Percentiles rank a stretch among this genome's conserved stretches.
Conservation (phyloP, 208 protist species). For the Naegleria fowleri region DNA sequence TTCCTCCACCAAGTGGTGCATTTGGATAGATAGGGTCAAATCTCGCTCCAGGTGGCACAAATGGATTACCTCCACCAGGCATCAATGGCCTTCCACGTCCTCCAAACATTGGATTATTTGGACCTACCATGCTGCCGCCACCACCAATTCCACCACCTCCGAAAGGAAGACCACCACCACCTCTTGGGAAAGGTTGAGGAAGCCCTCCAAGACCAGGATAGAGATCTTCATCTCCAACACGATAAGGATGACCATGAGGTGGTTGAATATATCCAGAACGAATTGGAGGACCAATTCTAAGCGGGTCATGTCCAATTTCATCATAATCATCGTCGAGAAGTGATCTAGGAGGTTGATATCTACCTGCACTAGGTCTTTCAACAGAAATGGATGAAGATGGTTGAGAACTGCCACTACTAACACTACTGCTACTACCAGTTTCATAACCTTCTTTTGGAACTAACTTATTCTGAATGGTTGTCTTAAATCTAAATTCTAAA, state of each 20-base stretch:
- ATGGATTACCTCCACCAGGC: neutral
- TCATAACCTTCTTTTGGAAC: neutral
- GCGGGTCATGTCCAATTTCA: neutral
- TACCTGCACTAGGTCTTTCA: neutral
- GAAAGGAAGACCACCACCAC: neutral
- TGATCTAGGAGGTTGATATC: neutral
- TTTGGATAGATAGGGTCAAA: conserved; percentile 14
- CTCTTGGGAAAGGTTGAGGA: neutral
- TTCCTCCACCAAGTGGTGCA: neutral
- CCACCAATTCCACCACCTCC: neutral
- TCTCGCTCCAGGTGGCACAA: neutral
- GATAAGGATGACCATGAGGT: neutral
- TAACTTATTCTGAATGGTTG: neutral
- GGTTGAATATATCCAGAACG: neutral
- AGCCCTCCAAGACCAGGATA: neutral
- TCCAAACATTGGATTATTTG: neutral
- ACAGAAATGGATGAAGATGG: neutral
- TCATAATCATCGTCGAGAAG: neutral
- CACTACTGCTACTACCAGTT: neutral
- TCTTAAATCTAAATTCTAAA: neutral
- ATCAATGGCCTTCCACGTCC: neutral
- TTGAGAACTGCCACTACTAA: neutral
- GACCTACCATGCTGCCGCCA: neutral
- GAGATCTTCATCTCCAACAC: neutral
- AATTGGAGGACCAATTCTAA: neutral